Evolutionary conservation across 441 rosid genomes (phyloP).

Genomic region (Manihot esculenta): DNA sequence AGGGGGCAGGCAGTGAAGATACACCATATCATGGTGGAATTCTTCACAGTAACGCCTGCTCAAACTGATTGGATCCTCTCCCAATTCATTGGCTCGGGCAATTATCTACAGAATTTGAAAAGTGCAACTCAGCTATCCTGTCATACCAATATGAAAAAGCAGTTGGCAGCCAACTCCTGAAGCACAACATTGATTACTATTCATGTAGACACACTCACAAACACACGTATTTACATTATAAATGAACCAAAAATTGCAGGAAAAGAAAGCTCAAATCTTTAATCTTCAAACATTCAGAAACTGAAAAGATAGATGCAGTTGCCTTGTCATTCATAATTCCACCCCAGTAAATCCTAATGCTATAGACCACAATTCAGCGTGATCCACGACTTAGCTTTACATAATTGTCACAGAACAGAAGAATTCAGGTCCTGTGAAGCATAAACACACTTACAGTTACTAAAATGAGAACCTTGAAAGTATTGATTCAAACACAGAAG

Average conservation of each 20-base stretch:
- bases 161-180: conserved; percentile 32
- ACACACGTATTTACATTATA: too few species aligned
- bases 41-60: conserved; percentile 81
- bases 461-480: not conserved
- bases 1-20: conserved; percentile 78
- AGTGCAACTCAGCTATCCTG: conserved; percentile 50
- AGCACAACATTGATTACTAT: conserved; percentile 8
- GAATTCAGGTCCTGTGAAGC: not conserved
- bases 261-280: not conserved
- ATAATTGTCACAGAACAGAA: not conserved
- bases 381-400: not conserved
- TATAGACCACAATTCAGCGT: not conserved
- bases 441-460: not conserved
- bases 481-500: not conserved
- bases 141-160: conserved; percentile 34
- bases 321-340: not conserved
- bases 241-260: not conserved
- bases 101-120: conserved; percentile 67
- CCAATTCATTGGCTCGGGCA: conserved; percentile 76
- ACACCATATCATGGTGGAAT: conserved; percentile 67
- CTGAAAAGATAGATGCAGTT: not conserved
- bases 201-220: not conserved
- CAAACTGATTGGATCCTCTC: conserved; percentile 81
- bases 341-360: not conserved
- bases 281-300: not conserved